These are phyloP conservation scores for Scedosporium minutisporum DNA, from an alignment of 2,329 filamentous ascomycete genomes.

Conservation along the genomic window DNA sequence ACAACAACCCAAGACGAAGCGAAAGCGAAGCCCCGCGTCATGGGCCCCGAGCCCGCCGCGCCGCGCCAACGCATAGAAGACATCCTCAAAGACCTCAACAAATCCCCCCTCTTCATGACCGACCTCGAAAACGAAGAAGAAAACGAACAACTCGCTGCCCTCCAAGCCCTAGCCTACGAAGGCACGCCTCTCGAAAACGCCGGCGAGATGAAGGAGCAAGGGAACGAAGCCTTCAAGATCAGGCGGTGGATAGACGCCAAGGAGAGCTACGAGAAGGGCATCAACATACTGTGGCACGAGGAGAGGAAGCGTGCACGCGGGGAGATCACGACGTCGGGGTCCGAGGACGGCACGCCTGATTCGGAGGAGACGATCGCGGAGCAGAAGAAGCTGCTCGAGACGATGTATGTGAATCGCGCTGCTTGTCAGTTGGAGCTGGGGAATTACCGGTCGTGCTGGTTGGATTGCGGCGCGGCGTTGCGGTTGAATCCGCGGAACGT, in stretches of 20 bases:
- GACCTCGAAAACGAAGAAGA: slow-evolving; percentile 55
- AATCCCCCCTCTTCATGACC: slow-evolving; percentile 88
- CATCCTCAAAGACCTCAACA: slow-evolving; percentile 46
- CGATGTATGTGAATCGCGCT: slow-evolving; percentile 76
- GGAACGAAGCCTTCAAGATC: slow-evolving; percentile 75
- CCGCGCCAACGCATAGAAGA: slow-evolving; percentile 42
- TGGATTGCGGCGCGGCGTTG: slow-evolving; percentile 74
- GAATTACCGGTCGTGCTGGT: slow-evolving; percentile 80
- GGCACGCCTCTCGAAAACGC: slow-evolving; percentile 79
- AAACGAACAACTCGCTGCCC: slow-evolving; percentile 74
- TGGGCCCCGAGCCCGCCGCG: slow-evolving; percentile 20
- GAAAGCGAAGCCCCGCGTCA: slow-evolving; percentile 37
- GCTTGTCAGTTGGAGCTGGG: slow-evolving; percentile 79
- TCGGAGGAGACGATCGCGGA: slow-evolving; percentile 47
- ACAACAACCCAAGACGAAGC: slow-evolving; percentile 21
- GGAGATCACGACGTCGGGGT: slow-evolving; percentile 16
- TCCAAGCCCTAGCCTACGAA: slow-evolving; percentile 87
- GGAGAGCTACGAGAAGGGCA: slow-evolving; percentile 86
- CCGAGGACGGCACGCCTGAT: slow-evolving; percentile 12
- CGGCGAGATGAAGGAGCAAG: slow-evolving; percentile 77
- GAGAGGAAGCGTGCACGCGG: slow-evolving; percentile 43
- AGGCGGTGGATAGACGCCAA: slow-evolving; percentile 72
- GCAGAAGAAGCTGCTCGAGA: slow-evolving; percentile 60
- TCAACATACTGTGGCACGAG: slow-evolving; percentile 59
- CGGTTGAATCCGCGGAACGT: slow-evolving; percentile 70